Conservation (phyloP, 176 grass and related monocot species). For the Oryza australiensis region DNA sequence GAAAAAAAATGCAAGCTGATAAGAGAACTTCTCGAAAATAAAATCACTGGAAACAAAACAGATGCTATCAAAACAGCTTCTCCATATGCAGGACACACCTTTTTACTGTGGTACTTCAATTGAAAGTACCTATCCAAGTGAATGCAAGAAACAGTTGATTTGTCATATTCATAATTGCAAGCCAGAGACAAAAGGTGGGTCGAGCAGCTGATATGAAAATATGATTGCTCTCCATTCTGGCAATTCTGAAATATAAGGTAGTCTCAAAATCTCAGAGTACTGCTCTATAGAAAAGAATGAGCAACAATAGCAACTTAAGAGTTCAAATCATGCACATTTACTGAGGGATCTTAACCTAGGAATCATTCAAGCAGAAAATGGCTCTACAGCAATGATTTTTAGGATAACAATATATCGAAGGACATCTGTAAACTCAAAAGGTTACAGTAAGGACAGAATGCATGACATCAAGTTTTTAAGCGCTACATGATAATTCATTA, state of each 20-base stretch:
- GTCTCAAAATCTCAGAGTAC: constrained; percentile 28
- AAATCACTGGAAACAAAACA: not conserved
- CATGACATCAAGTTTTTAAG: not conserved
- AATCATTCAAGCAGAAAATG: constrained; percentile 28
- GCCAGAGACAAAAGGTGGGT: constrained; percentile 51
- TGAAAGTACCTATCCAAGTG: constrained; percentile 53
- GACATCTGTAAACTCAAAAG: not conserved
- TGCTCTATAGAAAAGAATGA: constrained; percentile 23
- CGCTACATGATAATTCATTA: not conserved
- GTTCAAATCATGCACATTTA: not conserved
- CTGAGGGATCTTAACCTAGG: not conserved
- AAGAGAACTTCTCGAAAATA: not conserved
- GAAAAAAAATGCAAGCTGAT: not conserved
- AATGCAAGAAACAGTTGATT: constrained; percentile 67
- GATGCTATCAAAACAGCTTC: constrained; percentile 24
- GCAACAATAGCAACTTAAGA: constrained; percentile 24
- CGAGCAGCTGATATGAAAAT: constrained; percentile 51
- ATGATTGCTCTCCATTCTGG: constrained; percentile 54
- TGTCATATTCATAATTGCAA: constrained; percentile 54
- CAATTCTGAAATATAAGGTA: constrained; percentile 50
- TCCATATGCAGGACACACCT: constrained; percentile 49
- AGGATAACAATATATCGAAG: not conserved
- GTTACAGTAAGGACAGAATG: not conserved
- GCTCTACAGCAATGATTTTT: not conserved
- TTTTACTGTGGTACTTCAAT: constrained; percentile 54